phyloP scores from a whole-genome alignment of 305 asterid genomes.

The Salvia sclarea region DNA sequence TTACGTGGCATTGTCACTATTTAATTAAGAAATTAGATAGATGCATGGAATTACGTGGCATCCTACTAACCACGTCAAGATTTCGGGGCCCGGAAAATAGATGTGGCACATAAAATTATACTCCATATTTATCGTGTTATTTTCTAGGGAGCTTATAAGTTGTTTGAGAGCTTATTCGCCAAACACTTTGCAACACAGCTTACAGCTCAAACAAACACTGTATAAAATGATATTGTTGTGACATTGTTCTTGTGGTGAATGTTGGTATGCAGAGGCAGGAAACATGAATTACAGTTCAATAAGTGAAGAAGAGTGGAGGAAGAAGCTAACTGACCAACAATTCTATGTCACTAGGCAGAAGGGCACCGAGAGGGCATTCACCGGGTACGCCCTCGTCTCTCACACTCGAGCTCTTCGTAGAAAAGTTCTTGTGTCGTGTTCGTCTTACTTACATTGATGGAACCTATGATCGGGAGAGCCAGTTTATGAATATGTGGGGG shows the following conservation, averaged over 20 bases:
- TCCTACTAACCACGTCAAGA: no score
- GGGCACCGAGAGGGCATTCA: constrained; percentile 95
- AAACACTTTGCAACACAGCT: background rate
- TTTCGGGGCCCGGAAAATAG: no score
- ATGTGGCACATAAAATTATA: no score
- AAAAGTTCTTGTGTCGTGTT: background rate
- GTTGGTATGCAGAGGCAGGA: constrained; percentile 47
- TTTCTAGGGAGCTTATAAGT: no score
- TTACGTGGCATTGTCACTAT: no score
- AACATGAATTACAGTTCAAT: constrained; percentile 44
- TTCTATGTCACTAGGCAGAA: constrained; percentile 70
- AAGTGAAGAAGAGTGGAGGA: constrained; percentile 74
- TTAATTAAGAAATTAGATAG: no score
- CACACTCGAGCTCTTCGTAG: background rate
- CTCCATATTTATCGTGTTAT: no score
- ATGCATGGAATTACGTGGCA: no score
- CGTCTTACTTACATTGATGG: no score
- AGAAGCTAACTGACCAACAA: constrained; percentile 60
- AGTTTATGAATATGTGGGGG: background rate
- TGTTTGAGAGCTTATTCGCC: background rate
- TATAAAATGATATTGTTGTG: no score
- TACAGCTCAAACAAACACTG: background rate
- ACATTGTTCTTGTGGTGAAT: background rate
- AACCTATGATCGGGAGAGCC: background rate
- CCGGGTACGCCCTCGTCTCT: constrained; percentile 55